These are phyloP conservation scores for Cryptococcus amylolentus DNA, from an alignment of 1,284 basidiomycete genomes.

Conservation along the genomic window DNA sequence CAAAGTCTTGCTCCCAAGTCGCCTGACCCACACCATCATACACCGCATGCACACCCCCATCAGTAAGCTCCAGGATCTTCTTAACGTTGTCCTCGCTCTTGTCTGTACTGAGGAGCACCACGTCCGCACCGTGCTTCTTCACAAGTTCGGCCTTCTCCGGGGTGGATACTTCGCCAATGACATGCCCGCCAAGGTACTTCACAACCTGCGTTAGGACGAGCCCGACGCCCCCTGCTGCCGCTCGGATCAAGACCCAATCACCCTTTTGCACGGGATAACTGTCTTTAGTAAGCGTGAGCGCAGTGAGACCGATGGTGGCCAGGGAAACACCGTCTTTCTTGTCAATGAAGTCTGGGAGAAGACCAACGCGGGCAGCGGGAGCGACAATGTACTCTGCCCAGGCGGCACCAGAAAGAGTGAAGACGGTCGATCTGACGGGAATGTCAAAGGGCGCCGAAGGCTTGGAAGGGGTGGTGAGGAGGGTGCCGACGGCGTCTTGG, in stretches of 20 bases:
- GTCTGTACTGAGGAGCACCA: constrained; percentile 75
- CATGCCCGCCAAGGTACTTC: constrained; percentile 65
- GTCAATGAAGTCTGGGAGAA: constrained; percentile 54
- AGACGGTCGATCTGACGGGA: constrained; percentile 48
- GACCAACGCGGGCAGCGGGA: constrained; percentile 62
- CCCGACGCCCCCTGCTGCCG: constrained; percentile 75
- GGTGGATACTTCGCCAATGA: constrained; percentile 92
- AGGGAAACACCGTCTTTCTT: constrained; percentile 65
- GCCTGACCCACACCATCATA: constrained; percentile 95
- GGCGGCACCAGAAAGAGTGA: constrained; percentile 56
- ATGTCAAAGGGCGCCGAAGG: constrained; percentile 47
- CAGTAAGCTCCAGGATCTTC: constrained; percentile 71
- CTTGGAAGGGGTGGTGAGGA: constrained; percentile 65
- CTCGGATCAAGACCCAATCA: constrained; percentile 63
- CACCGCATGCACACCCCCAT: constrained; percentile 75
- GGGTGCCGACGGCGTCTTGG: constrained; percentile 70
- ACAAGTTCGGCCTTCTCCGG: constrained; percentile 80
- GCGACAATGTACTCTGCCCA: constrained; percentile 75
- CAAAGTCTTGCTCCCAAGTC: constrained; percentile 82
- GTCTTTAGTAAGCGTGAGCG: constrained; percentile 69
- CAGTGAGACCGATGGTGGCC: constrained; percentile 75
- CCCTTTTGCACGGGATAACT: constrained; percentile 70
- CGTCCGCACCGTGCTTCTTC: constrained; percentile 72
- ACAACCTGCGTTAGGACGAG: constrained; percentile 55
- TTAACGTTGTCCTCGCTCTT: constrained; percentile 53